These are phyloP conservation scores for Recurvomyces mirabilis DNA, from an alignment of 495 filamentous ascomycete genomes.

Conservation along the genomic window DNA sequence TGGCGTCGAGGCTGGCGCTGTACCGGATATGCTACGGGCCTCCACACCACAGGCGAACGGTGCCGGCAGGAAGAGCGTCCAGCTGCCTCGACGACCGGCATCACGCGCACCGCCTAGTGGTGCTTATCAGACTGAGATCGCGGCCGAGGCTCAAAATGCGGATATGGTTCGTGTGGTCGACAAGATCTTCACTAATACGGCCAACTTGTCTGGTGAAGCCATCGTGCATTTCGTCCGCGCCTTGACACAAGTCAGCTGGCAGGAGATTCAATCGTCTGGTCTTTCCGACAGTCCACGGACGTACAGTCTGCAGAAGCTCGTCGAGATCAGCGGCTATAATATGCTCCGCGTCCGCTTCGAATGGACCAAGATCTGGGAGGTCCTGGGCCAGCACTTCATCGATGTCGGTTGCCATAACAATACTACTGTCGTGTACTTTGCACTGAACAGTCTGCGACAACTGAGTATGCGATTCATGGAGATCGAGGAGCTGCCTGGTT, in stretches of 20 bases:
- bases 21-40: slow-evolving; percentile 85
- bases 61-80: slow-evolving; percentile 52
- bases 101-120: slow-evolving; percentile 43
- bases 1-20: slow-evolving; percentile 80
- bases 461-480: slow-evolving; percentile 98
- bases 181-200: slow-evolving; percentile 90
- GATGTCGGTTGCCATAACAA: slow-evolving; percentile 92
- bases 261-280: slow-evolving; percentile 93
- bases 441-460: slow-evolving; percentile 85
- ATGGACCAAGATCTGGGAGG: slow-evolving; percentile 94
- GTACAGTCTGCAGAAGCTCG: slow-evolving; percentile 93
- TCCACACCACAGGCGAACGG: slow-evolving; percentile 41
- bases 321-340: slow-evolving; percentile 98
- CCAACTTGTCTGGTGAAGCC: slow-evolving; percentile 82
- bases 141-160: slow-evolving; percentile 79
- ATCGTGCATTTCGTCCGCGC: slow-evolving; percentile 97
- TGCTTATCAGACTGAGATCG: slow-evolving; percentile 73
- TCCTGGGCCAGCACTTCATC: slow-evolving; percentile 95
- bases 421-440: slow-evolving; percentile 92
- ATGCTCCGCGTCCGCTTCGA: slow-evolving; percentile 97
- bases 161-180: slow-evolving; percentile 90
- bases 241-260: slow-evolving; percentile 93
- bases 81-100: slow-evolving; percentile 48
- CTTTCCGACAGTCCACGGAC: slow-evolving; percentile 89
- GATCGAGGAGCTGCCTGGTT: slow-evolving; percentile 91